These are phyloP conservation scores for Pleomassaria siparia DNA, from an alignment of 2,329 filamentous ascomycete genomes.

Conservation along the genomic window DNA sequence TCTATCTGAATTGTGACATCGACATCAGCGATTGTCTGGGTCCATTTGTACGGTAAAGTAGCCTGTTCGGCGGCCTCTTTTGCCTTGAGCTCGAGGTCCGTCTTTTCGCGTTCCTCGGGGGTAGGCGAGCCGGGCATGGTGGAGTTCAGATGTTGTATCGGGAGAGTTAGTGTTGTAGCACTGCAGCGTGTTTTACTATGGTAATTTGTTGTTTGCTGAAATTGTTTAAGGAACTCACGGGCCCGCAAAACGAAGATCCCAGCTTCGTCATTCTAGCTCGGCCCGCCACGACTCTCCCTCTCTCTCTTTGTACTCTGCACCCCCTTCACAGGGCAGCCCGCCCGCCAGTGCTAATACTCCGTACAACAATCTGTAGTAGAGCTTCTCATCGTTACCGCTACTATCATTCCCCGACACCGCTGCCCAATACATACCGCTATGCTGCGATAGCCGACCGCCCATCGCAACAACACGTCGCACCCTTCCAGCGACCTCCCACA, in stretches of 20 bases:
- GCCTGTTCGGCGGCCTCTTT: conserved; percentile 87
- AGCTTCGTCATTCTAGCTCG: conserved; percentile 6
- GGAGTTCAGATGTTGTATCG: no score
- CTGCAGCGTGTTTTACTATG: no score
- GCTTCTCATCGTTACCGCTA: not conserved
- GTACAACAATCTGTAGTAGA: not conserved
- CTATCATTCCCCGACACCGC: conserved; percentile 9
- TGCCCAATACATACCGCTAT: conserved; percentile 17
- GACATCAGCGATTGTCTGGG: conserved; percentile 85
- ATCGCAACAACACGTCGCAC: conserved; percentile 1
- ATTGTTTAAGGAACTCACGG: conserved; percentile 3
- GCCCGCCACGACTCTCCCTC: conserved; percentile 1
- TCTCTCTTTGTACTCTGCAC: no score
- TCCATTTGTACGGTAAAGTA: conserved; percentile 95
- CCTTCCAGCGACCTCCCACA: conserved; percentile 7
- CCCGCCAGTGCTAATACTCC: not conserved
- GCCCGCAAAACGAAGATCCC: no score
- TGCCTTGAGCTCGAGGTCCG: conserved; percentile 62
- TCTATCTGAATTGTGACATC: conserved; percentile 79
- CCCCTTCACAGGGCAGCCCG: not conserved
- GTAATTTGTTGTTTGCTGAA: no score
- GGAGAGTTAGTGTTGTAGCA: not conserved
- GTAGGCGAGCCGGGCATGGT: conserved; percentile 49
- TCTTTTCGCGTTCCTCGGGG: conserved; percentile 55
- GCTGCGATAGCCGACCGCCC: conserved; percentile 26